Evolutionary conservation across 306 rosid species (phyloP).

Genomic region (Aeschynomene evenia): DNA sequence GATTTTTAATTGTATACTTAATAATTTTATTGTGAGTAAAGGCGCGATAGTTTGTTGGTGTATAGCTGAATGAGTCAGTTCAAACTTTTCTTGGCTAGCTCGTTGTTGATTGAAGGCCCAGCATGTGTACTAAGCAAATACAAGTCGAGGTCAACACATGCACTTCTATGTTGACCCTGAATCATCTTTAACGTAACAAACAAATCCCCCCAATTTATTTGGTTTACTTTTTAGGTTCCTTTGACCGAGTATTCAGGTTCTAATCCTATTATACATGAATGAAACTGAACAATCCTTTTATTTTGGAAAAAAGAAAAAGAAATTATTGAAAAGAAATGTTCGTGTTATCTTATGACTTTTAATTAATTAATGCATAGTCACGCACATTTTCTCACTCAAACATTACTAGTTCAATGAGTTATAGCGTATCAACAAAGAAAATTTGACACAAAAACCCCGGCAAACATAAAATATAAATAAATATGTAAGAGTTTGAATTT

Average conservation of each 20-base stretch:
- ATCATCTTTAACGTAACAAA: neutral
- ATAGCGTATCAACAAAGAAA: neutral
- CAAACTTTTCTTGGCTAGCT: neutral
- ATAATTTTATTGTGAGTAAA: no score
- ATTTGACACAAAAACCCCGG: neutral
- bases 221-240: neutral
- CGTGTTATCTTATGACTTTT: neutral
- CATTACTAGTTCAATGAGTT: no score
- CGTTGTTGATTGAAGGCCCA: neutral
- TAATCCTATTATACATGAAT: no score
- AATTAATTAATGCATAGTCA: neutral
- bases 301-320: no score
- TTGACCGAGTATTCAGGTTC: neutral
- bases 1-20: no score
- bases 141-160: slow-evolving; percentile 9
- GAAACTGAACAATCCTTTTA: neutral
- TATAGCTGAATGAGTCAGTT: slow-evolving; percentile 21
- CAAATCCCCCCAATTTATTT: neutral
- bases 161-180: neutral
- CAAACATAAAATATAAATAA: neutral
- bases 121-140: slow-evolving; percentile 14
- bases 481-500: neutral
- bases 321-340: no score
- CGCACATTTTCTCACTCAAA: neutral
- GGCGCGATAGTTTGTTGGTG: neutral